Percentiles rank a stretch among this genome's conserved stretches.
phyloP scores from a whole-genome alignment of 2,329 filamentous ascomycete species.

The Acrocalymma vagum region DNA sequence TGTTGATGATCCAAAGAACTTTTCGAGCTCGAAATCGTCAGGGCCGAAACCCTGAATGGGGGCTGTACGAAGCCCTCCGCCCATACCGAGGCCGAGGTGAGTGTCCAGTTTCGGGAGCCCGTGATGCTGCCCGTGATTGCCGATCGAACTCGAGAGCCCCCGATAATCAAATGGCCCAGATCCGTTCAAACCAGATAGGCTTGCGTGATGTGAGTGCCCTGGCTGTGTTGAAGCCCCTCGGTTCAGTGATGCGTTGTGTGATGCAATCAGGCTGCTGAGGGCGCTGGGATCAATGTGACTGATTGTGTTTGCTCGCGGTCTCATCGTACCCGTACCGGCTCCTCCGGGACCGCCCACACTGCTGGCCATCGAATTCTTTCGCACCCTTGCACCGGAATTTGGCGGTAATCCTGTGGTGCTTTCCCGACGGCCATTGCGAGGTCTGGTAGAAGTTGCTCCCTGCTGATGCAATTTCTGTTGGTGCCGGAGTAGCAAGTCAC shows the following conservation, averaged over 20 bases:
- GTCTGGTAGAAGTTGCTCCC: slow-evolving; percentile 84
- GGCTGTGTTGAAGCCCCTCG: slow-evolving; percentile 59
- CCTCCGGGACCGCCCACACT: slow-evolving; percentile 58
- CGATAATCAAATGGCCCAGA: slow-evolving; percentile 70
- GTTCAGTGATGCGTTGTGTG: slow-evolving; percentile 61
- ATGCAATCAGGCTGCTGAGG: slow-evolving; percentile 73
- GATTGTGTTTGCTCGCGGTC: slow-evolving; percentile 94
- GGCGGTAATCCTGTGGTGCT: slow-evolving; percentile 79
- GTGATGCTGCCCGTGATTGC: slow-evolving; percentile 71
- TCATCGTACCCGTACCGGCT: slow-evolving; percentile 68
- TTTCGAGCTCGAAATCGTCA: slow-evolving; percentile 74
- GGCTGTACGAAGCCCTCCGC: slow-evolving; percentile 79
- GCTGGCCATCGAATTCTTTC: slow-evolving; percentile 89
- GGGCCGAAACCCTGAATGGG: slow-evolving; percentile 63
- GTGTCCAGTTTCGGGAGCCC: slow-evolving; percentile 87
- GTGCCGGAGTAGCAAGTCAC: slow-evolving; percentile 90
- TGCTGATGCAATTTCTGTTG: slow-evolving; percentile 99
- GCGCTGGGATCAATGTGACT: slow-evolving; percentile 85
- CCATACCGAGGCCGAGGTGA: slow-evolving; percentile 72
- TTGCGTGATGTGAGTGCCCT: slow-evolving; percentile 74
- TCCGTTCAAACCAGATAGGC: slow-evolving; percentile 71
- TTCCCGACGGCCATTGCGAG: slow-evolving; percentile 83
- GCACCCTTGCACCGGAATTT: slow-evolving; percentile 76
- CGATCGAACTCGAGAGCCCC: slow-evolving; percentile 74
- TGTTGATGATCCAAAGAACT: slow-evolving; percentile 72